A percentile compares a stretch with the other conserved stretches of the same genome.
Evolutionary conservation across 73 alveolate genomes (phyloP).

Genomic region (Paramecium primaurelia): DNA sequence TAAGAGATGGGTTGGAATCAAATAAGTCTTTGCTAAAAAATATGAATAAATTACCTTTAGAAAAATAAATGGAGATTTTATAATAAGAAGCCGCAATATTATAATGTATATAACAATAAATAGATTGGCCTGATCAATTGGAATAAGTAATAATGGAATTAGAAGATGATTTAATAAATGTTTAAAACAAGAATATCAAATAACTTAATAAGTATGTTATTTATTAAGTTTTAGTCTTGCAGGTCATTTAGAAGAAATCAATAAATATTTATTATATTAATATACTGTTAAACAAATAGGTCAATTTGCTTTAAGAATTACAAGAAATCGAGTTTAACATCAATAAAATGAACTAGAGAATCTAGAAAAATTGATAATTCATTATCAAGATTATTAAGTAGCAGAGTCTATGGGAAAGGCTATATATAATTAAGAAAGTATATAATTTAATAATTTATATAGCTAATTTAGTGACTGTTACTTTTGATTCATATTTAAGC

Average conservation of each 20-base stretch:
- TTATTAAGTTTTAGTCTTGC: neutral
- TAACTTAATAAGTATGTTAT: neutral
- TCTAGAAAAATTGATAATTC: neutral
- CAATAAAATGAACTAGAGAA: neutral
- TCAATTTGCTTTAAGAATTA: neutral
- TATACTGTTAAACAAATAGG: neutral
- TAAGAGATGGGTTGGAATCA: neutral
- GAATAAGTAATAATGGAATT: neutral
- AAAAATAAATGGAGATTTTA: neutral
- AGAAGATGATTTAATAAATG: neutral
- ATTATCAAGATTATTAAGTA: neutral
- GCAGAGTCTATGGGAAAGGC: conserved; percentile 18
- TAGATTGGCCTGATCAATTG: neutral
- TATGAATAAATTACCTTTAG: neutral
- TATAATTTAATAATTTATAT: neutral
- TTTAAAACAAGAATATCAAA: neutral
- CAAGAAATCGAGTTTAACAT: neutral
- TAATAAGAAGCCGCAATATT: neutral
- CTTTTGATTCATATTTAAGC: neutral
- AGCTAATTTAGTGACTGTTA: neutral
- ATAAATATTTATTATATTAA: neutral
- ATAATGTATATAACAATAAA: neutral
- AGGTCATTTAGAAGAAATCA: neutral
- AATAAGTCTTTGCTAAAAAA: neutral
- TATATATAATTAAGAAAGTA: neutral